Conservation (phyloP, 2,329 filamentous ascomycete species). For the Aspergillus sclerotialis region DNA sequence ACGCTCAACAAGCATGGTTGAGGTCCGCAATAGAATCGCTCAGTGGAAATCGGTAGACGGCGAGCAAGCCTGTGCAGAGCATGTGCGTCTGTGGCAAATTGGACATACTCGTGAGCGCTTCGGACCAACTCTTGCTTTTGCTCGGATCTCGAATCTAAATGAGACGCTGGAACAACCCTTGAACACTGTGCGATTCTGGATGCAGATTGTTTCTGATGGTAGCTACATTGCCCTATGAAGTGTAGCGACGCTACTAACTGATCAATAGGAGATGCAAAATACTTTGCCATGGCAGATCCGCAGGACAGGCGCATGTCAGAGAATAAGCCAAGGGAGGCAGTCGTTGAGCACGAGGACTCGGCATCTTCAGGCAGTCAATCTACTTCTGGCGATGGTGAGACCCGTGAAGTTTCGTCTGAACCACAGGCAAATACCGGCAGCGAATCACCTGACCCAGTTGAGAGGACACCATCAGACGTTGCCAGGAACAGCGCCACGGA, state of each 20-base stretch:
- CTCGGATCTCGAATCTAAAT: conserved; percentile 26
- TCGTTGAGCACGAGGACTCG: conserved; percentile 19
- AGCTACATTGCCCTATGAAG: conserved; percentile 3
- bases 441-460: background rate
- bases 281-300: conserved; percentile 31
- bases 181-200: conserved; percentile 30
- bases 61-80: conserved; percentile 20
- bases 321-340: conserved; percentile 23
- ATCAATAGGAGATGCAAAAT: conserved; percentile 24
- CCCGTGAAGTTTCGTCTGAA: conserved; percentile 23
- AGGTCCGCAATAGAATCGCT: conserved; percentile 32
- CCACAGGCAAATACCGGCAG: background rate
- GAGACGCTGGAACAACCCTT: conserved; percentile 20
- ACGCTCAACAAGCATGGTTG: conserved; percentile 24
- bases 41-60: conserved; percentile 20
- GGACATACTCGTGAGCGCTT: conserved; percentile 27
- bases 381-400: conserved; percentile 13
- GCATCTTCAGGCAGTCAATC: conserved; percentile 15
- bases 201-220: conserved; percentile 32
- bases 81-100: conserved; percentile 35
- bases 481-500: background rate
- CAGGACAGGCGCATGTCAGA: conserved; percentile 12
- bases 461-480: background rate
- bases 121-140: conserved; percentile 27
- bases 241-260: conserved; percentile 10